Evolutionary conservation across 768 basidiomycete genomes (phyloP), one percentile per base, ranked within the genome.

Genomic region (Russula virescens): DNA sequence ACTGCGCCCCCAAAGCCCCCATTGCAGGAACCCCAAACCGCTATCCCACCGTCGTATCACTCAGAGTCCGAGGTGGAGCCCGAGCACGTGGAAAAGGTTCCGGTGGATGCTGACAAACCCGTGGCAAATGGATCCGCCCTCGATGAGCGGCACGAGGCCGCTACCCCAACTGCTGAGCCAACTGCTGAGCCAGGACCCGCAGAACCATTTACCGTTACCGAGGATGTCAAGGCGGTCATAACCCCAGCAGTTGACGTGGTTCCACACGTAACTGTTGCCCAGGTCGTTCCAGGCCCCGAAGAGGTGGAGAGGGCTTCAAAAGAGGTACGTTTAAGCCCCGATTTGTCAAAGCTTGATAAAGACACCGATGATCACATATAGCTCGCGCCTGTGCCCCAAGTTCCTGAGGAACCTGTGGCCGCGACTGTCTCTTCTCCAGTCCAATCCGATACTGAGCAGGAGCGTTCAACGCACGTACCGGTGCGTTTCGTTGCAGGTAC

Each of bases 1-100:
- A 55, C 65, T 28, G 68, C 68, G 5, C 68, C 67, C 7, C n/a
- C 50, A 23, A 66, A 66, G n/a, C 68, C 67, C 34, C 19, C 56
- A 5, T 23, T 23, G 2, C 50, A 40, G 35, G 40, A 55, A 42
- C 48, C 55, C 23, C 43, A 35, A 19, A 45, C 26, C 3, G 11
- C n/a, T 18, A 18, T 23, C 14, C 57, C 53, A 14, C 55, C 52
- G 6, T 55, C 61, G 8, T 46, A 60, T 10, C 62, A 45, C 16
- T 40, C 54, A 13, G 55, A 57, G 46, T 18, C 50, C 6, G 63
- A 40, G 55, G 45, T 38, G 18, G 58, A 65, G 50, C 51, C 31
- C 3, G 62, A 53, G 40, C 57, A 52, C 26, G 47, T 25, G 49
- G 63, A 65, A 16, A 53, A 58, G 52, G 58, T 14, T 38, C 18